phyloP scores from a whole-genome alignment of 2,329 filamentous ascomycete genomes.

The Elsinoe fawcettii region DNA sequence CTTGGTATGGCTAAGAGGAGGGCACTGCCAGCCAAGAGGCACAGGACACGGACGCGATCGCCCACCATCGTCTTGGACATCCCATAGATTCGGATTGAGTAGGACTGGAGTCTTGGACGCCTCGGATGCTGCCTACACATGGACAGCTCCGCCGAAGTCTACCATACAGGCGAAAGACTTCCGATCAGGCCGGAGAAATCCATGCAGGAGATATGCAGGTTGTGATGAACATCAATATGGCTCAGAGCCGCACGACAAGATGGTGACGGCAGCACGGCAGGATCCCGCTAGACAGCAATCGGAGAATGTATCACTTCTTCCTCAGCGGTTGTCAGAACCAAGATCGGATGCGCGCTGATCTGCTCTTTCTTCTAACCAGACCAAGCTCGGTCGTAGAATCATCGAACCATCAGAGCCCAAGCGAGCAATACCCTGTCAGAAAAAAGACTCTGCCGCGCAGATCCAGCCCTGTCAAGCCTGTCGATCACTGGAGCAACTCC shows the following conservation, averaged over 20 bases:
- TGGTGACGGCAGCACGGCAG: neutral
- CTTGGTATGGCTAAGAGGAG: constrained; percentile 1
- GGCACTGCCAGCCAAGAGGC: neutral
- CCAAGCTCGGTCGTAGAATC: neutral
- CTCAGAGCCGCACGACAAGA: neutral
- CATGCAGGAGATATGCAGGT: neutral
- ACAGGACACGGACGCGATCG: neutral
- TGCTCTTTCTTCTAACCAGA: neutral
- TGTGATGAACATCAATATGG: neutral
- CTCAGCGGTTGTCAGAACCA: neutral
- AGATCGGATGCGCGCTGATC: neutral
- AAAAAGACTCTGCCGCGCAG: neutral
- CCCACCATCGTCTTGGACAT: neutral
- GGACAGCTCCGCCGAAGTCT: neutral
- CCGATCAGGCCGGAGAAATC: too few relatives aligned
- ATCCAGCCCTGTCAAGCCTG: constrained; percentile 8
- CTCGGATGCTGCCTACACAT: neutral
- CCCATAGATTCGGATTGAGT: neutral
- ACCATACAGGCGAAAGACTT: neutral
- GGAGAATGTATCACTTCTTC: neutral
- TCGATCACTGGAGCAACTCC: neutral
- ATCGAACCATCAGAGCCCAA: neutral
- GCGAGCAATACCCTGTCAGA: neutral
- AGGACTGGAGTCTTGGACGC: neutral
- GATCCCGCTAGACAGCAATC: neutral